These are phyloP conservation scores for Arctium lappa DNA, from an alignment of 129 eudicot species.

Conservation along the genomic window DNA sequence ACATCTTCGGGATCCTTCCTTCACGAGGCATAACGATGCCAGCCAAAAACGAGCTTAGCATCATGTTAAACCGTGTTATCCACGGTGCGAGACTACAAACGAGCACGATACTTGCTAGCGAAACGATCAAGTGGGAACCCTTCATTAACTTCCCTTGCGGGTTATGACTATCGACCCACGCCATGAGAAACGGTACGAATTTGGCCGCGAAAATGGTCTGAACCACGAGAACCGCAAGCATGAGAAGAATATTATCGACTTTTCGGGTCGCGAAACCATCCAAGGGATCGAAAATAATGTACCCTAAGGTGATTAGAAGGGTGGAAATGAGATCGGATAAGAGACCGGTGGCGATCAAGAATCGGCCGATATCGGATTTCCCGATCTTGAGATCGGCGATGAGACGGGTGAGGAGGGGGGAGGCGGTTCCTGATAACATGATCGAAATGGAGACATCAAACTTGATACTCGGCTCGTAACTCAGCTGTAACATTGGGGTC, in stretches of 20 bases:
- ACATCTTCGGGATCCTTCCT: constrained; percentile 69
- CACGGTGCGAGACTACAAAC: constrained; percentile 57
- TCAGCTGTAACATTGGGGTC: constrained; percentile 43
- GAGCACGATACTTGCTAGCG: constrained; percentile 54
- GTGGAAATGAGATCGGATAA: constrained; percentile 58
- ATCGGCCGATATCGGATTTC: constrained; percentile 76
- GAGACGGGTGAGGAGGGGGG: constrained; percentile 64
- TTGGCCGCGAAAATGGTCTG: constrained; percentile 44
- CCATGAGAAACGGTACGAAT: constrained; percentile 50
- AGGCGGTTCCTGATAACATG: constrained; percentile 63
- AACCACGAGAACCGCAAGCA: constrained; percentile 28
- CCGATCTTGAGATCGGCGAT: constrained; percentile 75
- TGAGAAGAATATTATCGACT: background rate
- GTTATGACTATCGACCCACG: constrained; percentile 73
- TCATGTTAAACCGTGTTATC: constrained; percentile 40
- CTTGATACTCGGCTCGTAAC: constrained; percentile 12
- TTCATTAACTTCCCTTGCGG: constrained; percentile 86
- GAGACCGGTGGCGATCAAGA: constrained; percentile 60
- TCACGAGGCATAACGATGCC: constrained; percentile 84
- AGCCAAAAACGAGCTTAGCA: constrained; percentile 69
- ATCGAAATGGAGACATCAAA: constrained; percentile 57
- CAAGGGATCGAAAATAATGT: constrained; percentile 39
- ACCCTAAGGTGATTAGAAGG: constrained; percentile 49
- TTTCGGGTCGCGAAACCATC: constrained; percentile 22
- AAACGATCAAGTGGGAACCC: constrained; percentile 72